Conservation (phyloP, 805 yeast genomes). For the Candida maesae region DNA sequence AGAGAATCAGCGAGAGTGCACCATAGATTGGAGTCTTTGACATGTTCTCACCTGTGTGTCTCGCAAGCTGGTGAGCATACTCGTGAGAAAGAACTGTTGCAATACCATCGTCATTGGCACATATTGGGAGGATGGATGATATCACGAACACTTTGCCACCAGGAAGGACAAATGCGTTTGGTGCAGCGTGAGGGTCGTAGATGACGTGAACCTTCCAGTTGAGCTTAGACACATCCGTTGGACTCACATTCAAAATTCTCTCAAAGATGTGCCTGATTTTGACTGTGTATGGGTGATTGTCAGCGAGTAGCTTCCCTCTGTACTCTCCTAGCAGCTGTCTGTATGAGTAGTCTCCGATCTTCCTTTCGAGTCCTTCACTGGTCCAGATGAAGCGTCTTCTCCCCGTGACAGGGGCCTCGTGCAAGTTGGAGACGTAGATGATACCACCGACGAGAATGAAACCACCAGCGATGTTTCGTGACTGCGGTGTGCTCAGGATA, state of each 20-base stretch:
- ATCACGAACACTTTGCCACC: conserved; percentile 95
- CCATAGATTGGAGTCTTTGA: conserved; percentile 73
- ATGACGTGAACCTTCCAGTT: conserved; percentile 84
- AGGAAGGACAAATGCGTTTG: conserved; percentile 95
- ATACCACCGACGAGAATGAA: conserved; percentile 33
- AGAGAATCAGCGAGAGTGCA: conserved; percentile 47
- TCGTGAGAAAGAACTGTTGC: conserved; percentile 97
- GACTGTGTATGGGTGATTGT: conserved; percentile 52
- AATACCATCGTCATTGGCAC: conserved; percentile 80
- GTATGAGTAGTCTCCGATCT: conserved; percentile 63
- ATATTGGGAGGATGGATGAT: conserved; percentile 70
- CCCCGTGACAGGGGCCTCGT: conserved; percentile 78
- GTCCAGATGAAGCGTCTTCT: conserved; percentile 70
- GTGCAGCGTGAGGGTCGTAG: conserved; percentile 67
- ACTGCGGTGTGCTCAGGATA: conserved; percentile 25
- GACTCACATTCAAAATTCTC: conserved; percentile 57
- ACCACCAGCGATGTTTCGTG: conserved; percentile 31
- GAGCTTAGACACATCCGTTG: conserved; percentile 29
- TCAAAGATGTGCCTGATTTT: conserved; percentile 61
- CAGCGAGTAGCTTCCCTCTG: conserved; percentile 52
- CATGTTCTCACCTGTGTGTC: conserved; percentile 83
- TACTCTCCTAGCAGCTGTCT: conserved; percentile 54
- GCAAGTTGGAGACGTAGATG: conserved; percentile 51
- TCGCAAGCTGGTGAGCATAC: conserved; percentile 88
- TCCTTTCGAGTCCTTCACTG: conserved; percentile 58